Conservation (phyloP, 2,329 filamentous ascomycete species). For the Cytospora chrysosperma region DNA sequence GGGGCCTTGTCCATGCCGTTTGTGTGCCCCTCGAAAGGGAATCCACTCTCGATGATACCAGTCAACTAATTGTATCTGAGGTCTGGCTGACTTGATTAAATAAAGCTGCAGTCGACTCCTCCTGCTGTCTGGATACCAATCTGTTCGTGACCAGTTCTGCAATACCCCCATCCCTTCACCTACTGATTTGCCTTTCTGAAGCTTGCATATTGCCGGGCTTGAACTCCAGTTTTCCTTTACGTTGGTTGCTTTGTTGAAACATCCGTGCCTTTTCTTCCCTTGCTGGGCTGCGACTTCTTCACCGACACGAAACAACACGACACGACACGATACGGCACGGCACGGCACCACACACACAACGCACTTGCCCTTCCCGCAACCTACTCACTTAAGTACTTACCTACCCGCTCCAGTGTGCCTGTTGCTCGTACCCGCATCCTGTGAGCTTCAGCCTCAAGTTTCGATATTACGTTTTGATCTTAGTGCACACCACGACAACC, state of each 20-base stretch:
- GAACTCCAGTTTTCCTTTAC: background rate
- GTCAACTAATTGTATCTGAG: too few species aligned
- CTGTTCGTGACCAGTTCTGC: background rate
- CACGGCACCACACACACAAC: too few species aligned
- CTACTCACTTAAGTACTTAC: background rate
- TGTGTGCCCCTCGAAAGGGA: background rate
- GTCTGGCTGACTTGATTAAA: background rate
- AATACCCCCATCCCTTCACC: background rate
- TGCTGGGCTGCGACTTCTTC: background rate
- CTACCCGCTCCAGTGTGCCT: background rate
- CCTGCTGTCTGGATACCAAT: background rate
- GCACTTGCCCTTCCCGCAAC: conserved; percentile 7
- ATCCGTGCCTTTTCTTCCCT: background rate
- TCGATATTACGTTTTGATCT: conserved; percentile 9
- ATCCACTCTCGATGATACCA: background rate
- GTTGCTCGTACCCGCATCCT: background rate
- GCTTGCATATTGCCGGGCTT: background rate
- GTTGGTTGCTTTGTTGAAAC: background rate
- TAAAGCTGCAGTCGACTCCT: background rate
- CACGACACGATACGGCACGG: too few species aligned
- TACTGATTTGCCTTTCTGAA: too few species aligned
- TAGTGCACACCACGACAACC: background rate
- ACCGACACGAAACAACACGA: conserved; percentile 12
- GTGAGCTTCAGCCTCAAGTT: background rate
- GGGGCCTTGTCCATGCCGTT: background rate